phyloP scores from a whole-genome alignment of 768 basidiomycete species.

The Fomitopsis serialis region DNA sequence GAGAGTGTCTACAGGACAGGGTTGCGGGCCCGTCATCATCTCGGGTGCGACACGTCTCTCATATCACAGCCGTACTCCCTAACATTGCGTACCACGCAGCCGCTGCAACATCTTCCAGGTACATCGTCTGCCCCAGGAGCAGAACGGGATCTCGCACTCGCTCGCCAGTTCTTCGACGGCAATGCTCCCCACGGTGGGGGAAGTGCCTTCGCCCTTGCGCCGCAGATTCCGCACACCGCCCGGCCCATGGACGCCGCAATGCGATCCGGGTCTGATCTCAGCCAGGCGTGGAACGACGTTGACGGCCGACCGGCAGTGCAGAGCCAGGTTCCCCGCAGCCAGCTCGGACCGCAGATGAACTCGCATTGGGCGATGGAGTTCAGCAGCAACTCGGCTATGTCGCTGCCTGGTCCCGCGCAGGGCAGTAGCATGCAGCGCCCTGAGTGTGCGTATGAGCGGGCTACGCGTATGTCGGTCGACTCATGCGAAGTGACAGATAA shows the following conservation, averaged over 20 bases:
- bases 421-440: constrained; percentile 32
- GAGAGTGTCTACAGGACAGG: constrained; percentile 51
- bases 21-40: constrained; percentile 69
- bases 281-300: constrained; percentile 16
- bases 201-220: constrained; percentile 30
- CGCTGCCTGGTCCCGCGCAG: constrained; percentile 11
- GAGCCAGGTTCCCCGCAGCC: constrained; percentile 27
- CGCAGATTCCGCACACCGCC: constrained; percentile 27
- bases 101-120: constrained; percentile 77
- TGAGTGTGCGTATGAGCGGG: constrained; percentile 33
- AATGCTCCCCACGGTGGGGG: constrained; percentile 27
- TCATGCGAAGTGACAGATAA: constrained; percentile 5
- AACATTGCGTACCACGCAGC: not conserved
- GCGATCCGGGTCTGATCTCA: constrained; percentile 33
- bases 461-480: not conserved
- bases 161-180: constrained; percentile 73
- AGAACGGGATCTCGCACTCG: constrained; percentile 67
- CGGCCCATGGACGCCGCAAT: constrained; percentile 14
- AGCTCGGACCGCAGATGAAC: not conserved
- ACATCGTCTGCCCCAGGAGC: constrained; percentile 42
- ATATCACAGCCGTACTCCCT: not conserved
- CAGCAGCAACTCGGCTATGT: constrained; percentile 17
- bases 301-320: constrained; percentile 1
- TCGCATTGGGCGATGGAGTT: constrained; percentile 56
- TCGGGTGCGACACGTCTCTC: constrained; percentile 37